Base-by-base conservation (phyloP, 2,329 filamentous ascomycete genomes). In the Cercospora sp. region DNA sequence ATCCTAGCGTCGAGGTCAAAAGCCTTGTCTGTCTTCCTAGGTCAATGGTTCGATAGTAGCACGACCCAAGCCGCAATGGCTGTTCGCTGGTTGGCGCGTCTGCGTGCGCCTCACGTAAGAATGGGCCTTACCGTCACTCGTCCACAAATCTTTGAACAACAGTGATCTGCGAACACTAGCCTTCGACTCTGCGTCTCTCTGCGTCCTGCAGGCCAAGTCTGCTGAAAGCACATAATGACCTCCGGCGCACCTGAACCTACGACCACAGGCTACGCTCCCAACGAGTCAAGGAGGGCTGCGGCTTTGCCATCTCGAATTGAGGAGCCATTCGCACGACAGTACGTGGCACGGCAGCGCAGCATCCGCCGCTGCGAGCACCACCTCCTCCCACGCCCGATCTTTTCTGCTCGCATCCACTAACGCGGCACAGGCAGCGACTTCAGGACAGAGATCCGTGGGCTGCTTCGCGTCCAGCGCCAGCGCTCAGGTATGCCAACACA, bases 401-500 rank as follows among this genome's bases (percentile, higher is more conserved):
- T 24, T 51, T 55, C 18, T 34, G 21, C 32, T 40, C 16, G 10
- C 32, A 24, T 34, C n/a, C 26, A 62, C 69, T 72, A 57, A 70
- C 68, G 49, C 24, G 18, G 24, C 24, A 40, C 67, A 77, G 75
- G 65, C 74, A 76, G 67, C 63, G 74, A 69, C 69, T 77, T 37
- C 72, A 74, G 63, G 71, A 74, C 37, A 67, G 70, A 66, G 75
- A 77, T 59, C 72, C 73, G 58, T 77, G 75, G 75, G 72, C 70
- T 53, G 70, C 71, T 63, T 69, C 70, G 37, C 73, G 72, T 58
- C 72, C 68, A 53, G 69, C 75, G 45, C 62, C 73, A 51, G 73
- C 71, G 21, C 69, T 75, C 63, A 74, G 72, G 74, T 77, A 76
- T 68, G 74, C 67, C 59, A 67, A 70, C 64, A 71, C 68, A 63